Percentiles rank a stretch among this genome's conserved stretches.
Conservation (phyloP, 768 basidiomycete species). For the Phaffia tasmanica region DNA sequence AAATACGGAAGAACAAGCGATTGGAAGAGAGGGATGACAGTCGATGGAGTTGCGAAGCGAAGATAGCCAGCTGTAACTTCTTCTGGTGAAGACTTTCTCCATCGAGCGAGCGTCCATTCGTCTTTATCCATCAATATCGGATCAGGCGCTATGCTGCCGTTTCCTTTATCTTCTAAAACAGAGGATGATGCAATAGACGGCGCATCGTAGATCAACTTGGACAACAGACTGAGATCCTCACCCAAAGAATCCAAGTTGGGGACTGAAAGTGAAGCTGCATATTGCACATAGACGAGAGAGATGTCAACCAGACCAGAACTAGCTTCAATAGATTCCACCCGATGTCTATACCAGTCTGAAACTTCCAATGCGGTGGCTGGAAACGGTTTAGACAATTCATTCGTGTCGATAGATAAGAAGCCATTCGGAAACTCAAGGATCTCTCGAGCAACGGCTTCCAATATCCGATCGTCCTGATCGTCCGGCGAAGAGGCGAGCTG, state of each 20-base stretch:
- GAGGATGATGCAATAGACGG: not conserved
- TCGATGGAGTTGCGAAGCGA: constrained; percentile 53
- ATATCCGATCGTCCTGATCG: not conserved
- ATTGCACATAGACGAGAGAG: constrained; percentile 68
- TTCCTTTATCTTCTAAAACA: not conserved
- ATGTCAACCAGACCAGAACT: constrained; percentile 64
- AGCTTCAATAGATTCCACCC: constrained; percentile 53
- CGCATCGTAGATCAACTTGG: constrained; percentile 71
- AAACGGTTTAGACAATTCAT: constrained; percentile 26
- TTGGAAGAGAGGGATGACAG: constrained; percentile 56
- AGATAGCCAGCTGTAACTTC: constrained; percentile 67
- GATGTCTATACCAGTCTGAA: constrained; percentile 60
- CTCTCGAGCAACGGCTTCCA: not conserved
- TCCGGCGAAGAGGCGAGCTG: not conserved
- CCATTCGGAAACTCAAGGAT: not conserved
- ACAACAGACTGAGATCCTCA: constrained; percentile 80
- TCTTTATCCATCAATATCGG: constrained; percentile 35
- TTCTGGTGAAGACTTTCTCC: constrained; percentile 57
- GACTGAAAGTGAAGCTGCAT: constrained; percentile 71
- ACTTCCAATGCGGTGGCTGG: constrained; percentile 48
- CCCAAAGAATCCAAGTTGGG: constrained; percentile 70
- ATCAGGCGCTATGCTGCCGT: constrained; percentile 4
- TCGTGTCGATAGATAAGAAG: not conserved
- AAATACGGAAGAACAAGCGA: constrained; percentile 83
- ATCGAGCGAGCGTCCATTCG: constrained; percentile 65